phyloP scores from a whole-genome alignment of 2,329 filamentous ascomycete species.

The Diaporthe humulicola region DNA sequence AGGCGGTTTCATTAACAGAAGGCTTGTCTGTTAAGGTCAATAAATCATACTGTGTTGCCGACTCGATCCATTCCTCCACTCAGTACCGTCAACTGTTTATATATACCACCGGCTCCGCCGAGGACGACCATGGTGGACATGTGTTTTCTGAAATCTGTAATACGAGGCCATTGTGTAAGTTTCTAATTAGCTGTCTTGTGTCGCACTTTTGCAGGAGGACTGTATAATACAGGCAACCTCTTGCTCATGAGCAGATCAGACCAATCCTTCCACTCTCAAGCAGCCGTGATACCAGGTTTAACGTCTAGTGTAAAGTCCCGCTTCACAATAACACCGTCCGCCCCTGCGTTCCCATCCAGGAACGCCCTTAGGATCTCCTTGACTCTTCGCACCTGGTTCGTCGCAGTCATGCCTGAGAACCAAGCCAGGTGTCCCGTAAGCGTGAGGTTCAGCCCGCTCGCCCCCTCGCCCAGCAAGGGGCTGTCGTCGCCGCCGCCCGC shows the following conservation, averaged over 20 bases:
- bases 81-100: no score
- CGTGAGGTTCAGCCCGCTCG: slow-evolving; percentile 41
- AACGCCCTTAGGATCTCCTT: slow-evolving; percentile 41
- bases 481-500: slow-evolving; percentile 43
- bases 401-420: slow-evolving; percentile 43
- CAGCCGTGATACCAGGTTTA: neutral
- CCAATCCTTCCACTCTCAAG: neutral
- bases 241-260: neutral
- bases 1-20: neutral
- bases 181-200: no score
- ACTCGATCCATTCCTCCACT: neutral
- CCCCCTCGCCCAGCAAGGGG: slow-evolving; percentile 40
- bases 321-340: slow-evolving; percentile 26
- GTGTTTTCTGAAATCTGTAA: neutral
- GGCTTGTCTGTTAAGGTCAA: neutral
- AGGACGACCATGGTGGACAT: no score
- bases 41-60: neutral
- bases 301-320: slow-evolving; percentile 2
- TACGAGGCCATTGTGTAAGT: neutral
- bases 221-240: neutral
- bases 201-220: no score
- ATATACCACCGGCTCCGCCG: no score
- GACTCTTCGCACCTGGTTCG: slow-evolving; percentile 42
- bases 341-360: slow-evolving; percentile 31
- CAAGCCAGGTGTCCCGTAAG: slow-evolving; percentile 46